These are phyloP conservation scores for Cenococcum geophilum DNA, from an alignment of 495 filamentous ascomycete species.

Conservation along the genomic window DNA sequence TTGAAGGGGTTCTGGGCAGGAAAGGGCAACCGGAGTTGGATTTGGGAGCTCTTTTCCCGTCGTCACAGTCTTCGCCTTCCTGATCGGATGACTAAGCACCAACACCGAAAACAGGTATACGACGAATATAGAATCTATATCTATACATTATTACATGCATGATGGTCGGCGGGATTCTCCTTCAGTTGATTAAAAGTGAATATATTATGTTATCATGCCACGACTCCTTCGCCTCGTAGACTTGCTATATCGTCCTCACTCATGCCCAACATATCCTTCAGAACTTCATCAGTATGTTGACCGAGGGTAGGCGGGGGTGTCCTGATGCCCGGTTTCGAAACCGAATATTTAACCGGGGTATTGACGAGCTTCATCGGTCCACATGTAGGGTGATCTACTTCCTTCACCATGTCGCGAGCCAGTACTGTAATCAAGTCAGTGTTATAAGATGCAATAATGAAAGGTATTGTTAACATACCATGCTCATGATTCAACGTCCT, in stretches of 20 bases:
- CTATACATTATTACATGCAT: no score
- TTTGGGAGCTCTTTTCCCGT: not conserved
- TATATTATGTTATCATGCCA: conserved; percentile 34
- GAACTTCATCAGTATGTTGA: conserved; percentile 85
- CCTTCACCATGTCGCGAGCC: conserved; percentile 81
- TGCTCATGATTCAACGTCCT: conserved; percentile 78
- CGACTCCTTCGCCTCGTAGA: conserved; percentile 62
- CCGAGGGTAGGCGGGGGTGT: conserved; percentile 79
- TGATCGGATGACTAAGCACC: not conserved
- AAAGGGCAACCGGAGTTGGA: not conserved
- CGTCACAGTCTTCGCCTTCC: not conserved
- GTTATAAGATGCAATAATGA: not conserved
- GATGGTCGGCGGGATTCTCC: no score
- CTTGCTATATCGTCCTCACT: conserved; percentile 53
- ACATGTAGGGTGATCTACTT: conserved; percentile 74
- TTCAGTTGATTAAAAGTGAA: not conserved
- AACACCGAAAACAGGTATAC: not conserved
- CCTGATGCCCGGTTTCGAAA: conserved; percentile 69
- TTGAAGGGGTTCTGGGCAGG: not conserved
- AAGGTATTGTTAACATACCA: conserved; percentile 37
- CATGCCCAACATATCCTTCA: conserved; percentile 61
- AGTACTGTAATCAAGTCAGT: conserved; percentile 46
- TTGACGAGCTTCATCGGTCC: conserved; percentile 86
- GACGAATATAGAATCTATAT: not conserved
- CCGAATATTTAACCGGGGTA: conserved; percentile 93